Conservation (phyloP, 2,329 filamentous ascomycete genomes). For the Tolypocladium amazonense region DNA sequence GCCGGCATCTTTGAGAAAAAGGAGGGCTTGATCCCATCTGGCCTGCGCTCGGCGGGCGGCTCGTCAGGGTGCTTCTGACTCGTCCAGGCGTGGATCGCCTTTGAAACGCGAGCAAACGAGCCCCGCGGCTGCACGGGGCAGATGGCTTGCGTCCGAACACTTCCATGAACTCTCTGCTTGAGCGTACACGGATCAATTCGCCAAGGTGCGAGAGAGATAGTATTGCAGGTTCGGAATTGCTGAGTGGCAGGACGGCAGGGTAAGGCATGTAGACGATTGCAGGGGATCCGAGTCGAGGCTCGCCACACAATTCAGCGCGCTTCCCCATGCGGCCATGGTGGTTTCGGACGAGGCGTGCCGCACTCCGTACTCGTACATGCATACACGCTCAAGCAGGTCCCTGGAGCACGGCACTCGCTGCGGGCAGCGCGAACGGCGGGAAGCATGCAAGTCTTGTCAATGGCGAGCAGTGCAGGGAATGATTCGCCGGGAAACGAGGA, state of each 20-base stretch:
- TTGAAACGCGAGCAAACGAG: neutral
- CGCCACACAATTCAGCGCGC: neutral
- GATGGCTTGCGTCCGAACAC: neutral
- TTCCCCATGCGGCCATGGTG: neutral
- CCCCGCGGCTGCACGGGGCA: neutral
- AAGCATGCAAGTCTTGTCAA: neutral
- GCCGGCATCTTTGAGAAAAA: neutral
- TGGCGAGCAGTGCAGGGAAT: neutral
- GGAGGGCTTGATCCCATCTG: too few relatives aligned
- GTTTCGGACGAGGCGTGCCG: neutral
- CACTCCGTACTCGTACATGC: neutral
- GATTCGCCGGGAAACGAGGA: neutral
- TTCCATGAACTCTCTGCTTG: neutral
- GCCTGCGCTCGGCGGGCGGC: too few relatives aligned
- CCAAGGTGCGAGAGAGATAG: neutral
- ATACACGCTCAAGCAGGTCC: neutral
- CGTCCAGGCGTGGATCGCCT: neutral
- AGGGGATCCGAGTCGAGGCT: neutral
- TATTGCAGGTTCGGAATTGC: neutral
- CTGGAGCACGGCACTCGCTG: neutral
- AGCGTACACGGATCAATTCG: neutral
- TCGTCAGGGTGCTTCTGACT: too few relatives aligned
- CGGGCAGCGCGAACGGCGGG: neutral
- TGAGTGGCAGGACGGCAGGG: neutral
- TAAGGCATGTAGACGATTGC: neutral